Evolutionary conservation across 2,329 filamentous ascomycete genomes (phyloP), one percentile per base, ranked within the genome.

Genomic region (Tolypocladium nubicola): DNA sequence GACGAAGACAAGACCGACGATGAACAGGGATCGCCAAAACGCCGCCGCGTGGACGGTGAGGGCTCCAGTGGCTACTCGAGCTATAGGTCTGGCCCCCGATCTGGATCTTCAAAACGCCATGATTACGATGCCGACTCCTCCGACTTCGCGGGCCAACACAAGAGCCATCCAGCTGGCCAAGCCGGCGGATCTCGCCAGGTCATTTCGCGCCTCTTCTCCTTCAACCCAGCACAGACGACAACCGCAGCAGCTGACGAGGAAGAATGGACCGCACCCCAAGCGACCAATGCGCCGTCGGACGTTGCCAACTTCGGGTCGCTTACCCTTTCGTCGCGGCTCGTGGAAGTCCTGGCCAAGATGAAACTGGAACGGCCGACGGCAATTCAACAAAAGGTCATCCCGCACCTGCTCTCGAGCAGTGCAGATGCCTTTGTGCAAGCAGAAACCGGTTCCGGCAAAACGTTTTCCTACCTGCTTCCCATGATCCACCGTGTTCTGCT

Each of bases 371-470:
- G 90, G 0, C 94, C 94, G 7, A 99, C 94, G 0, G 90, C 90
- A 0, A 97, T 99, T 68, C 94, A 99, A 73, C 92, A 92, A 65
- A 90, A 89, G 60, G 88, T 93, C 1, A 86, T 99, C 43, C 81
- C 88, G 47, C 86, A 94, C 64, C 75, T 99, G 60, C 73, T 96
- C 50, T 85, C 85, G 47, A 86, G 88, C 56, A 88, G 96, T 64
- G 86, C 83, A 52, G 94, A 99, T 75, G 92, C 92, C 2, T 99
- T 99, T 66, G 87, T 99, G 39, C 94, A 97, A 70, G 95, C 94
- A 3, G 88, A 99, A 74, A 99, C 94, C 0, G 94, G 94, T 64
- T 99, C 94, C 0, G 94, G 94, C 74, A 99, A 99, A 75, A 99
- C 94, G 0, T 75, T 99, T 59, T 90, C 94, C n/a, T 99, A 99